phyloP scores from a whole-genome alignment of 148 eudicot genomes.

The Vaccinium vitisidaea region DNA sequence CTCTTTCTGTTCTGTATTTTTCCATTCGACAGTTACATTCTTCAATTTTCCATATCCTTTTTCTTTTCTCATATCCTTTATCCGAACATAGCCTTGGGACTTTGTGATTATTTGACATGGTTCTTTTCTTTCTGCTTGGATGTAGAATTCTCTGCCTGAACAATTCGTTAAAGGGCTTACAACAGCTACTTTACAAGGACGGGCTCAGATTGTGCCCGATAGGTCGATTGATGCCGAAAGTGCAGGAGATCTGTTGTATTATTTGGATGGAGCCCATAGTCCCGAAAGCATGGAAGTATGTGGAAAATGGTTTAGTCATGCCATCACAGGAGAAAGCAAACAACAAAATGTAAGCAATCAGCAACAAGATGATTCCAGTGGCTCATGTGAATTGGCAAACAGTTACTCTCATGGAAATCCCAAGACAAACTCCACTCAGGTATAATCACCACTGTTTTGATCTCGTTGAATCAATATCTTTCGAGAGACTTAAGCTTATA shows the following conservation, averaged over 20 bases:
- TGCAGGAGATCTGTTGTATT: constrained; percentile 66
- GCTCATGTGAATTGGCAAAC: constrained; percentile 35
- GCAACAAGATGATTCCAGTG: constrained; percentile 22
- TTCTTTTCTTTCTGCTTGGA: constrained; percentile 24
- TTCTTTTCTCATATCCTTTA: neutral
- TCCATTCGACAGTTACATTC: neutral
- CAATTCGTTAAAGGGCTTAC: constrained; percentile 81
- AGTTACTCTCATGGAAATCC: constrained; percentile 30
- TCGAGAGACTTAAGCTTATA: neutral
- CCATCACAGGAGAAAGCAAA: constrained; percentile 46
- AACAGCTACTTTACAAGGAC: constrained; percentile 74
- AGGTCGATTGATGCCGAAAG: constrained; percentile 50
- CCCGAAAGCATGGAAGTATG: constrained; percentile 99
- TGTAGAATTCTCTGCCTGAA: constrained; percentile 73
- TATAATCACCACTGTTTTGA: constrained; percentile 16
- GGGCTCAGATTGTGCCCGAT: constrained; percentile 85
- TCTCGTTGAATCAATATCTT: neutral
- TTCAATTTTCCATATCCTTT: neutral
- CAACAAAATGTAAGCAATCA: constrained; percentile 22
- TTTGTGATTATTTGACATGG: neutral
- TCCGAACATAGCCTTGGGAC: neutral
- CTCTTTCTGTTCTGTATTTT: neutral
- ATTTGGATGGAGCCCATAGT: constrained; percentile 97
- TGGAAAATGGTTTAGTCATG: constrained; percentile 80
- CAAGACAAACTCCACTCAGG: constrained; percentile 65